Percentiles rank a stretch among this genome's conserved stretches.
phyloP scores from a whole-genome alignment of 306 rosid genomes.

The Castanospermum australe region DNA sequence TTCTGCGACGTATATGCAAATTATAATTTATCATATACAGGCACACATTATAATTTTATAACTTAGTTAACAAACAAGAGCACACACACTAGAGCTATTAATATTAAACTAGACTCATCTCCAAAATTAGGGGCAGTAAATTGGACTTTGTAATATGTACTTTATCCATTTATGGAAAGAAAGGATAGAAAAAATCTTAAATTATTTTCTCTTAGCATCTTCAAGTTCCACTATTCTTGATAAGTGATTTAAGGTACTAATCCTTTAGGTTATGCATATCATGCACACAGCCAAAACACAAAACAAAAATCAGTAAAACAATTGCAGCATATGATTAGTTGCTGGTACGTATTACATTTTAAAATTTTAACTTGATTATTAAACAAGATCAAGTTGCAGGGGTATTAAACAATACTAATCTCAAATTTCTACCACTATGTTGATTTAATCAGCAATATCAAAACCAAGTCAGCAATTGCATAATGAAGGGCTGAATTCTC shows the following conservation, averaged over 20 bases:
- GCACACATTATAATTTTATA: background rate
- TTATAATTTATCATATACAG: background rate
- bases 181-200: background rate
- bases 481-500: background rate
- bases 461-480: background rate
- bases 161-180: background rate
- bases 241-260: background rate
- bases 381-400: background rate
- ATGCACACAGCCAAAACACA: background rate
- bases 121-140: background rate
- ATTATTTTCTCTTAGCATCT: background rate
- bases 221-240: no score
- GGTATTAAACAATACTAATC: constrained; percentile 6
- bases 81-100: background rate
- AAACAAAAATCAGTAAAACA: background rate
- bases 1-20: background rate
- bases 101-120: background rate
- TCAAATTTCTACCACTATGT: constrained; percentile 16
- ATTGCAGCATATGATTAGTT: background rate
- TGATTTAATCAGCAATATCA: constrained; percentile 10
- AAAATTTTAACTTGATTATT: background rate
- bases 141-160: background rate
- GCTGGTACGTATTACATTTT: background rate
- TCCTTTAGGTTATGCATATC: background rate
- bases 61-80: background rate